Percentiles rank a stretch among this genome's conserved stretches.
phyloP scores from a whole-genome alignment of 2,329 filamentous ascomycete species.

The Mycosphaerella arachidis region DNA sequence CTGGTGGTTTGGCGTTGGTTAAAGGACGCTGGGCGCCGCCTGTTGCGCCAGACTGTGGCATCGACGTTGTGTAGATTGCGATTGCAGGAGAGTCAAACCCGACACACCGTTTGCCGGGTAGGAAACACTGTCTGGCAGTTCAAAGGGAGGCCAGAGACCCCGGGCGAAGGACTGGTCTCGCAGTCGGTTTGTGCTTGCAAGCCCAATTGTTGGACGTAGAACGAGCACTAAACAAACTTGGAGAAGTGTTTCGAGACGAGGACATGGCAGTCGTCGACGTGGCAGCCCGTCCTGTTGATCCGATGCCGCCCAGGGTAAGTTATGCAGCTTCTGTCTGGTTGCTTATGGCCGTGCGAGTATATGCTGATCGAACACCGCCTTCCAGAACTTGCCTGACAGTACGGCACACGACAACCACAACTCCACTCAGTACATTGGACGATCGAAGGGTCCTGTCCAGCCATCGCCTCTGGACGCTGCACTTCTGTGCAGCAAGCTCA shows the following conservation, averaged over 20 bases:
- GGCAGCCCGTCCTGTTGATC: slow-evolving; percentile 2
- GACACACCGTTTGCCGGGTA: neutral
- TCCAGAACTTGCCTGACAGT: neutral
- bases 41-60: neutral
- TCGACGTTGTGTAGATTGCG: neutral
- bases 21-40: neutral
- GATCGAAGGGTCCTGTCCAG: neutral
- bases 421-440: neutral
- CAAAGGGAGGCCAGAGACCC: neutral
- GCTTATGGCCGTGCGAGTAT: neutral
- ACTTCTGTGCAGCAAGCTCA: slow-evolving; percentile 20
- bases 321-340: neutral
- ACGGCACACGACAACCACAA: neutral
- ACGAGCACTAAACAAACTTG: neutral
- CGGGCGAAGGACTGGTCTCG: neutral
- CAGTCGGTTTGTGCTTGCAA: neutral
- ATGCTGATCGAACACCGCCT: neutral
- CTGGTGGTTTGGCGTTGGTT: neutral
- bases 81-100: neutral
- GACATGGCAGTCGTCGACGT: neutral
- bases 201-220: neutral
- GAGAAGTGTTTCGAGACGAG: slow-evolving; percentile 2
- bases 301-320: slow-evolving; percentile 4
- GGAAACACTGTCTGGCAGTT: neutral
- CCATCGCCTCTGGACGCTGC: slow-evolving; percentile 9